Evolutionary conservation across 768 basidiomycete species (phyloP).

Genomic region (Cystofilobasidium ferigula): DNA sequence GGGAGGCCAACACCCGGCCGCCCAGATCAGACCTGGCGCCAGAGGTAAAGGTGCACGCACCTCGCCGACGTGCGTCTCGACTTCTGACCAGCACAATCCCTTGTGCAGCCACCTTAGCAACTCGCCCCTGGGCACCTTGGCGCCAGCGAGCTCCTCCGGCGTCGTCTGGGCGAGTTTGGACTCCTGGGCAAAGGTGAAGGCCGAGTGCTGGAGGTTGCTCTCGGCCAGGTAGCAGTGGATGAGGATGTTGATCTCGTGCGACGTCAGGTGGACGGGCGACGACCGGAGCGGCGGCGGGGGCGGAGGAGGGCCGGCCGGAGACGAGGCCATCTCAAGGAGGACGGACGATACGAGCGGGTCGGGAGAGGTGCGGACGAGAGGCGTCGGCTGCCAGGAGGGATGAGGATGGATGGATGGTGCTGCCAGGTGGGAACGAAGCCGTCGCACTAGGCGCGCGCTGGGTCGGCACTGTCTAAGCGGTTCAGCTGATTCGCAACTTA

Average conservation of each 20-base stretch:
- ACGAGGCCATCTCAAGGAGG: not conserved
- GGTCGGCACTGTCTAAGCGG: too few species aligned
- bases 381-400: too few species aligned
- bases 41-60: constrained; percentile 1
- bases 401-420: too few species aligned
- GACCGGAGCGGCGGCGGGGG: constrained; percentile 8
- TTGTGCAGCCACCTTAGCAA: constrained; percentile 23
- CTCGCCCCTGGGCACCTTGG: constrained; percentile 18
- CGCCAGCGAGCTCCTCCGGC: constrained; percentile 5
- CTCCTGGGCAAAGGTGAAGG: constrained; percentile 24
- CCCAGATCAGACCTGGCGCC: not conserved
- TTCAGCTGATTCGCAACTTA: too few species aligned
- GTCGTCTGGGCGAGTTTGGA: constrained; percentile 15
- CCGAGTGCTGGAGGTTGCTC: constrained; percentile 23
- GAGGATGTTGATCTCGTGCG: constrained; percentile 21
- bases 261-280: constrained; percentile 16
- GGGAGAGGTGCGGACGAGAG: not conserved
- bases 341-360: not conserved
- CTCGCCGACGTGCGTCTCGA: constrained; percentile 21
- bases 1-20: not conserved
- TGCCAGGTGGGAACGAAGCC: too few species aligned
- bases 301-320: not conserved
- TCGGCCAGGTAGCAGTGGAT: constrained; percentile 23
- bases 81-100: constrained; percentile 22
- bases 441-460: too few species aligned